phyloP scores from a whole-genome alignment of 2,329 filamentous ascomycete species.

The Pseudocercospora eumusae region DNA sequence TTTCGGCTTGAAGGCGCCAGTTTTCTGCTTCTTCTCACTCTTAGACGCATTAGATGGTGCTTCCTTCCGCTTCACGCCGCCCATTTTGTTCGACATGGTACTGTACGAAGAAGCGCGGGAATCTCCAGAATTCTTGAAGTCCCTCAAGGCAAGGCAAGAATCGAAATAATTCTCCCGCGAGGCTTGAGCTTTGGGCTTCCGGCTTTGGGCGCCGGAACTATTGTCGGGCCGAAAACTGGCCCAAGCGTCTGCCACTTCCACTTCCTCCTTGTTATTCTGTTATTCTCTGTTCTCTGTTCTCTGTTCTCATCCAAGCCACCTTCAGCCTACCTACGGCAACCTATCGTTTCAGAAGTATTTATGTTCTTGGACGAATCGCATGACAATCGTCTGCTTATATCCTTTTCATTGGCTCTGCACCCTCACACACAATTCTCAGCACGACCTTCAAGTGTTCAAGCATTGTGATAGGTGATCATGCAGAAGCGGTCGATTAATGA shows the following conservation, averaged over 20 bases:
- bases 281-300: background rate
- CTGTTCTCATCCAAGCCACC: too few relatives aligned
- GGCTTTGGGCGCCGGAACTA: background rate
- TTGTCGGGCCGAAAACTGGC: background rate
- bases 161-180: conserved; percentile 9
- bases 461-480: background rate
- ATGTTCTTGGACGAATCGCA: background rate
- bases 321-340: background rate
- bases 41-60: conserved; percentile 34
- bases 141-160: background rate
- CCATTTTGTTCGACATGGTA: conserved; percentile 34
- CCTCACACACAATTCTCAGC: background rate
- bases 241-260: background rate
- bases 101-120: background rate
- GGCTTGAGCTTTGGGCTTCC: background rate
- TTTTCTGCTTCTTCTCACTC: conserved; percentile 45
- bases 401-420: background rate
- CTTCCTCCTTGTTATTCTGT: background rate
- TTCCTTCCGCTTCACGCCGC: conserved; percentile 45
- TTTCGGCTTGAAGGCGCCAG: conserved; percentile 32
- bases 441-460: background rate
- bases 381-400: background rate
- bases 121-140: background rate
- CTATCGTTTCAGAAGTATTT: background rate
- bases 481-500: background rate